Conservation (phyloP, 495 filamentous ascomycete species). For the Podospora pseudopauciseta region DNA sequence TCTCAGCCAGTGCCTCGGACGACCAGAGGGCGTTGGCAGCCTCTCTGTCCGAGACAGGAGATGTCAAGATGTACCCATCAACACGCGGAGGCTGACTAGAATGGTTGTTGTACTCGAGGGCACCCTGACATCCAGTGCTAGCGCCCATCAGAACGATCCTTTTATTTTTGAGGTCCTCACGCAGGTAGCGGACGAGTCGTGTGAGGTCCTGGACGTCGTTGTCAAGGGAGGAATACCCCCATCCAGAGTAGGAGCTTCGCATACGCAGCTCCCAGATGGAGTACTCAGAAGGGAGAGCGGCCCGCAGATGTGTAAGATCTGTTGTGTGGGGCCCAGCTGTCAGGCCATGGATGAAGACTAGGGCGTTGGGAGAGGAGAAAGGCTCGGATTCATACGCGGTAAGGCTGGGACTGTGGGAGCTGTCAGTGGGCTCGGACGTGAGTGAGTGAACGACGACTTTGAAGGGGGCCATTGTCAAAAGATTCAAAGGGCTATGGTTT, state of each 20-base stretch:
- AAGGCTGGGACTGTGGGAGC: conserved; percentile 13
- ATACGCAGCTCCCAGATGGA: conserved; percentile 40
- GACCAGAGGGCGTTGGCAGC: conserved; percentile 41
- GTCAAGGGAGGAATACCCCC: conserved; percentile 64
- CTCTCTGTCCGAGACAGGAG: conserved; percentile 72
- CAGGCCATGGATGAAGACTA: conserved; percentile 80
- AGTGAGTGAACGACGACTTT: conserved; percentile 35
- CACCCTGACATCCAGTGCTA: conserved; percentile 44
- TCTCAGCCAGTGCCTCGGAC: conserved; percentile 45
- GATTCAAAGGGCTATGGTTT: not conserved
- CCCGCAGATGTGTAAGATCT: not conserved
- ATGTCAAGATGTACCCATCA: conserved; percentile 75
- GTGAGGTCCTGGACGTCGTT: conserved; percentile 69
- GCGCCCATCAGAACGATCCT: conserved; percentile 12
- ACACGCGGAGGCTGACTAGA: conserved; percentile 44
- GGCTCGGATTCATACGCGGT: conserved; percentile 35
- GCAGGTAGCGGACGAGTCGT: conserved; percentile 65
- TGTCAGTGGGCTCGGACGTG: not conserved
- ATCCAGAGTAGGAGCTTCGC: conserved; percentile 60
- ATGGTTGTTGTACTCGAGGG: conserved; percentile 59
- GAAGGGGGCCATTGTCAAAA: conserved; percentile 17
- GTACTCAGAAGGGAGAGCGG: conserved; percentile 36
- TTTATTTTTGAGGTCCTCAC: conserved; percentile 25
- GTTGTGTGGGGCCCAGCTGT: conserved; percentile 59
- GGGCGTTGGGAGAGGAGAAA: conserved; percentile 50